Evolutionary conservation across 805 yeast species (phyloP), one percentile per base, ranked within the genome.

Genomic region (Ogataea neopini): DNA sequence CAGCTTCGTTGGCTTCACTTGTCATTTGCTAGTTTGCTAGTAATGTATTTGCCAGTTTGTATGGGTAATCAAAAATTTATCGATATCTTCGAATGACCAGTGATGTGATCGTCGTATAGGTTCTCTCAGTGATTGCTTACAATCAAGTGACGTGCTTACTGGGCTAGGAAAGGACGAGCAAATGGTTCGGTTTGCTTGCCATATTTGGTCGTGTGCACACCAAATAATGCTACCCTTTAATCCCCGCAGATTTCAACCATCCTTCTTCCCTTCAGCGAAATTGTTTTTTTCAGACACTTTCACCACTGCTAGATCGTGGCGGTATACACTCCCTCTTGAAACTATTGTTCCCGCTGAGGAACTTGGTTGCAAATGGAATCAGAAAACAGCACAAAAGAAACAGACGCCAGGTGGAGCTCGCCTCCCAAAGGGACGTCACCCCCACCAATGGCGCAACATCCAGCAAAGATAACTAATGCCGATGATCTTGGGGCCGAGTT

Each of bases 401-500:
- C 37, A 6, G 37, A 34, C n/a, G 11, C n/a, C 37, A 34, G 10
- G 23, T 17, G 20, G 37, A 13, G 15, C 4, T 10, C 4, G 22
- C 10, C 14, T 34, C n/a, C 13, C 13, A 14, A 36, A n/a, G 6
- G 18, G 13, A 6, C 40, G 40, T 22, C 40, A 11, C 40, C 40
- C 5, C 17, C 40, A 17, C 40, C 40, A 15, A 17, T 22, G 26
- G 29, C 29, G 10, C 30, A 10, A 13, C 40, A 36, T 22, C 29
- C 40, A 14, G 40, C 17, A 19, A 39, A 22, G 33, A 39, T 25
- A 32, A 5, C 22, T 15, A 28, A 51, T 28, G 56, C 61, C 2
- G 59, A 57, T n/a, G 51, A 51, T 19, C 50, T 61, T 10, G 59
- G 57, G 15, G 57, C 61, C 4, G 50, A 58, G 17, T 64, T 53